Evolutionary conservation across 352 stramenopile genomes (phyloP).

Genomic region (Pythium aquatile): DNA sequence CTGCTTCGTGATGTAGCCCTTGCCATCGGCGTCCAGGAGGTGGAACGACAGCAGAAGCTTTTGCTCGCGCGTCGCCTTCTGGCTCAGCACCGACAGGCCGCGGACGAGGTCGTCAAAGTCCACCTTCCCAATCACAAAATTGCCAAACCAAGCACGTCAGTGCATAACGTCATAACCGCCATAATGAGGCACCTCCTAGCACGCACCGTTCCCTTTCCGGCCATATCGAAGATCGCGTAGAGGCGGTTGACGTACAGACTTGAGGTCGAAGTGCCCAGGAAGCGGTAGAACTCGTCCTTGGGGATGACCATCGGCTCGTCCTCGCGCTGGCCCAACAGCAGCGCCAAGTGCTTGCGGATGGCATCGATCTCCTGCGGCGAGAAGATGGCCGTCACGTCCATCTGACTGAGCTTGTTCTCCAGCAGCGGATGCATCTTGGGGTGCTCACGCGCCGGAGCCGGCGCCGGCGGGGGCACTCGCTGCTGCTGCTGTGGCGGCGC

Average conservation of each 20-base stretch:
- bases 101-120: constrained; percentile 84
- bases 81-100: constrained; percentile 76
- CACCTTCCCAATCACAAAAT: constrained; percentile 35
- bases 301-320: constrained; percentile 74
- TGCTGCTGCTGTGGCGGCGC: constrained; percentile 20
- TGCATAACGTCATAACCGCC: background rate
- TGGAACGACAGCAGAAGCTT: constrained; percentile 88
- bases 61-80: constrained; percentile 84
- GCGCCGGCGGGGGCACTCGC: constrained; percentile 15
- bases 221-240: constrained; percentile 86
- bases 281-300: constrained; percentile 86
- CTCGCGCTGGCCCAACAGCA: constrained; percentile 63
- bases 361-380: constrained; percentile 72
- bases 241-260: constrained; percentile 85
- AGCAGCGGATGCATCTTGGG: constrained; percentile 38
- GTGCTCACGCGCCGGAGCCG: constrained; percentile 8
- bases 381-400: constrained; percentile 78
- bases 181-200: background rate
- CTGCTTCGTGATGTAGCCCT: constrained; percentile 80
- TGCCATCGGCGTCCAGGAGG: constrained; percentile 71
- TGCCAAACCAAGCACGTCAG: background rate
- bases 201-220: constrained; percentile 66
- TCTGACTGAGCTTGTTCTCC: constrained; percentile 66
- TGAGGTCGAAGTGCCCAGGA: constrained; percentile 64
- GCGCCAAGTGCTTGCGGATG: constrained; percentile 73